Percentiles rank a stretch among this genome's conserved stretches.
phyloP scores from a whole-genome alignment of 75 land plant genomes.

The Sequoia sempervirens region DNA sequence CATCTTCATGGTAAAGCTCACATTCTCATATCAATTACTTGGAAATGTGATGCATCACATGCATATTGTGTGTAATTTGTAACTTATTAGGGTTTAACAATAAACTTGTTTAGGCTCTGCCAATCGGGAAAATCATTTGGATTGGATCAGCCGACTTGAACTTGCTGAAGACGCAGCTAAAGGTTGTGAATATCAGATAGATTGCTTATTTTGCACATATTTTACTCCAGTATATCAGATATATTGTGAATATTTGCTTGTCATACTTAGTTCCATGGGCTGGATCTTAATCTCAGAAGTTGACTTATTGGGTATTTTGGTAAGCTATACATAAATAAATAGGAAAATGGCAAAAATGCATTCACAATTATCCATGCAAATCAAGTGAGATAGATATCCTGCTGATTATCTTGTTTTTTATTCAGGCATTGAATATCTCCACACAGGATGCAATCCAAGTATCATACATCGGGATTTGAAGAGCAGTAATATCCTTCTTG shows the following conservation, averaged over 20 bases:
- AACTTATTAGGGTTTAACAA: not conserved
- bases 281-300: not conserved
- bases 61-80: not conserved
- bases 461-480: conserved; percentile 76
- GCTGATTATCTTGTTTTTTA: not conserved
- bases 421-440: conserved; percentile 76
- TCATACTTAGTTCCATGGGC: not conserved
- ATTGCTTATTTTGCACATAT: not conserved
- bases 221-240: not conserved
- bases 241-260: no score
- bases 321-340: not conserved
- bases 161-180: conserved; percentile 81
- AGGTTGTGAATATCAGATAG: conserved; percentile 22
- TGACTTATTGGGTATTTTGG: not conserved
- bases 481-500: conserved; percentile 79
- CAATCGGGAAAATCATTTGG: conserved; percentile 29
- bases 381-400: not conserved
- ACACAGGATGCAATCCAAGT: conserved; percentile 62
- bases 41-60: not conserved
- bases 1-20: conserved; percentile 65
- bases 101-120: conserved; percentile 26
- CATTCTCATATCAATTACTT: not conserved
- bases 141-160: conserved; percentile 72
- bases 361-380: conserved; percentile 1
- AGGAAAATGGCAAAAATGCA: not conserved